Conservation (phyloP, 2,329 filamentous ascomycete genomes). For the Paracoccidioides lutzii region DNA sequence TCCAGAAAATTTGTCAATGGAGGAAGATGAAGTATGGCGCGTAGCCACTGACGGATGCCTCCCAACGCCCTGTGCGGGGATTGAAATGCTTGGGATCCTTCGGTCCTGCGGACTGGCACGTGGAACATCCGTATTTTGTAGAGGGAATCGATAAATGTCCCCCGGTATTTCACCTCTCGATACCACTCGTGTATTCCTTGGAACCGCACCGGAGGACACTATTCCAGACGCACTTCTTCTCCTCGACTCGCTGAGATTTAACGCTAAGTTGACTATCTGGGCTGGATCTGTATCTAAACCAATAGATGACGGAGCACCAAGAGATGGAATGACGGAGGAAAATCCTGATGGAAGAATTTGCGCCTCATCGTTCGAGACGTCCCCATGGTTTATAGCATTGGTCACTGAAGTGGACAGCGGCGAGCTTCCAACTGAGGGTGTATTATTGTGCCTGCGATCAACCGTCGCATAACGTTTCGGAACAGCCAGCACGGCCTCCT, state of each 20-base stretch:
- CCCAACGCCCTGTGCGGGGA: background rate
- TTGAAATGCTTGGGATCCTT: background rate
- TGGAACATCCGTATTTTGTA: background rate
- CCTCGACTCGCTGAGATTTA: slow-evolving; percentile 71
- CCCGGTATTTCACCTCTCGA: background rate
- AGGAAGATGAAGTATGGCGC: background rate
- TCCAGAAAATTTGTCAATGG: background rate
- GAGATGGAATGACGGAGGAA: slow-evolving; percentile 6
- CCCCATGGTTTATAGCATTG: slow-evolving; percentile 12
- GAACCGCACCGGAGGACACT: background rate
- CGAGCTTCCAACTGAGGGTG: slow-evolving; percentile 21
- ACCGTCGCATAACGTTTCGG: slow-evolving; percentile 20
- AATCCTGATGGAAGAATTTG: slow-evolving; percentile 1
- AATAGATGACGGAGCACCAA: slow-evolving; percentile 10
- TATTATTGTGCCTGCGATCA: slow-evolving; percentile 23
- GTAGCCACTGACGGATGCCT: background rate
- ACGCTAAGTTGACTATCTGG: slow-evolving; percentile 84
- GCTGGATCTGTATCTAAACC: slow-evolving; percentile 61
- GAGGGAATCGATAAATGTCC: background rate
- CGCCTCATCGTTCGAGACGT: slow-evolving; percentile 5
- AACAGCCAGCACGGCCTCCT: slow-evolving; percentile 22
- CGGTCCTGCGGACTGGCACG: background rate
- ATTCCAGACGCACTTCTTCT: slow-evolving; percentile 6
- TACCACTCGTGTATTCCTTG: slow-evolving; percentile 3
- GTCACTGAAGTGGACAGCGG: slow-evolving; percentile 18